A percentile compares a stretch with the other conserved stretches of the same genome.
Conservation (phyloP, 805 yeast species). For the Myxozyma geophila region DNA sequence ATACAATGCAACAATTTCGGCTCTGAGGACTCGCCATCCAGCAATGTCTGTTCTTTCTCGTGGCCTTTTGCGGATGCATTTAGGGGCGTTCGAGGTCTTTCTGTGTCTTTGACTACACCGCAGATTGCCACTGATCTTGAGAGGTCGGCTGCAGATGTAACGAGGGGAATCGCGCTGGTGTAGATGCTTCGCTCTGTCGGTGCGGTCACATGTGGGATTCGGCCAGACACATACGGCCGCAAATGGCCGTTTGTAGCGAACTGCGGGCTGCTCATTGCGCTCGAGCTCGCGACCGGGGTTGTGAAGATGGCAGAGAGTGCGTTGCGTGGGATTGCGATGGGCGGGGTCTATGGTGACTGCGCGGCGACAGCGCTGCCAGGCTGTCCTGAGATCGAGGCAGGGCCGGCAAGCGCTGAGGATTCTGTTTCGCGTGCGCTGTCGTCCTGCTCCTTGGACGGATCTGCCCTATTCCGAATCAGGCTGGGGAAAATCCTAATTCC, state of each 20-base stretch:
- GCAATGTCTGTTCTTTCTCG: slow-evolving; percentile 64
- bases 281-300: slow-evolving; percentile 73
- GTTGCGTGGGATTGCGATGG: slow-evolving; percentile 70
- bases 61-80: slow-evolving; percentile 70
- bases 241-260: slow-evolving; percentile 66
- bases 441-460: too few species aligned
- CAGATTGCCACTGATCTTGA: slow-evolving; percentile 56
- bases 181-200: slow-evolving; percentile 75
- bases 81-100: slow-evolving; percentile 75
- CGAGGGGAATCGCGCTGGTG: slow-evolving; percentile 76
- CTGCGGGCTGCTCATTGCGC: slow-evolving; percentile 55
- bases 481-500: slow-evolving; percentile 43
- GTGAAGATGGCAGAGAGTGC: slow-evolving; percentile 66
- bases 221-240: slow-evolving; percentile 66
- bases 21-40: slow-evolving; percentile 51
- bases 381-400: slow-evolving; percentile 62
- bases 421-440: slow-evolving; percentile 59
- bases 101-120: slow-evolving; percentile 60
- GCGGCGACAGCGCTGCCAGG: slow-evolving; percentile 71
- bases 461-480: slow-evolving; percentile 61
- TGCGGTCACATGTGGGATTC: slow-evolving; percentile 65
- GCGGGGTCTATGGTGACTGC: slow-evolving; percentile 69
- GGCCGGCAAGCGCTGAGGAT: slow-evolving; percentile 63
- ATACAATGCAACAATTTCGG: slow-evolving; percentile 52
- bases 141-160: slow-evolving; percentile 53